Conservation (phyloP, 179 eudicot genomes). For the Silene coronaria region DNA sequence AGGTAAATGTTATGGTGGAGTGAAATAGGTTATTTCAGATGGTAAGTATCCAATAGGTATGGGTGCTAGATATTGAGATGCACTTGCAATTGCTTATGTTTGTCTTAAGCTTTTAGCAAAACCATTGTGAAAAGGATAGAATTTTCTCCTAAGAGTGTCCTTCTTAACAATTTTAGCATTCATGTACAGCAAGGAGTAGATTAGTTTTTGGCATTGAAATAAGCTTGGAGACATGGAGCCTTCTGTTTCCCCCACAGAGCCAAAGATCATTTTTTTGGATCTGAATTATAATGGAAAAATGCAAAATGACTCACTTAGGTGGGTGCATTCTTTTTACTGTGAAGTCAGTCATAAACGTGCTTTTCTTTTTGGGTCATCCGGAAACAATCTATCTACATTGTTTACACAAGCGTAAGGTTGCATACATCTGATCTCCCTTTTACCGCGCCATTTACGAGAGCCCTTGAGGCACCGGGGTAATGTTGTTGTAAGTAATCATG, state of each 20-base stretch:
- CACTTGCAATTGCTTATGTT: background rate
- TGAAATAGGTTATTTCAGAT: background rate
- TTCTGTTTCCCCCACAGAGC: background rate
- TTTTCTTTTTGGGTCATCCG: background rate
- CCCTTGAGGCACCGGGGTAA: background rate
- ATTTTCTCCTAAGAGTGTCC: background rate
- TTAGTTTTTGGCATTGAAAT: background rate
- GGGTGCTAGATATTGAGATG: background rate
- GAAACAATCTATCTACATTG: background rate
- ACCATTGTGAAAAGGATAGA: background rate
- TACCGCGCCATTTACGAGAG: background rate
- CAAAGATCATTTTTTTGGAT: background rate
- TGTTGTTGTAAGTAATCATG: background rate
- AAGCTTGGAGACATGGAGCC: background rate
- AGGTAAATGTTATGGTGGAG: background rate
- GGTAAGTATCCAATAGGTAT: background rate
- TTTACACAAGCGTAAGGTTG: background rate
- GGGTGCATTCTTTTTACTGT: background rate
- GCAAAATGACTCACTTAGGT: background rate
- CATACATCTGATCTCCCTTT: background rate
- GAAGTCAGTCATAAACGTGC: background rate
- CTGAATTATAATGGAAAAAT: background rate
- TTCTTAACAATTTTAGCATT: background rate
- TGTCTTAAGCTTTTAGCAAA: background rate
- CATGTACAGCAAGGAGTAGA: background rate